These are phyloP conservation scores for Falciphora oryzae DNA, from an alignment of 2,329 filamentous ascomycete genomes.

Conservation along the genomic window DNA sequence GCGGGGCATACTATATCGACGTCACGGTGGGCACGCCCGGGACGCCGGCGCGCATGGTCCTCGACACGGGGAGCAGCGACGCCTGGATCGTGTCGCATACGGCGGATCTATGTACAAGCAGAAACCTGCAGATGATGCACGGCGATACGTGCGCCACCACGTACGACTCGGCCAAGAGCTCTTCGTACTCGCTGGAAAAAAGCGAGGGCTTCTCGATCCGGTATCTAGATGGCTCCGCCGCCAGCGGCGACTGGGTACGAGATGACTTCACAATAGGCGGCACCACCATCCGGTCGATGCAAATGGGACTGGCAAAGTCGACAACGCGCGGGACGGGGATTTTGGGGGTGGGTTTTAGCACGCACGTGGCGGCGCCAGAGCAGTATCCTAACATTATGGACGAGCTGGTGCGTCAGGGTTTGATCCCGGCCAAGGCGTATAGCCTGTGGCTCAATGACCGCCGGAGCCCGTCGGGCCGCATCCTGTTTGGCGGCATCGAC, in stretches of 20 bases:
- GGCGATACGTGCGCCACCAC: constrained; percentile 31
- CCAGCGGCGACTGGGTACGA: constrained; percentile 50
- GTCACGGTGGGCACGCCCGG: constrained; percentile 54
- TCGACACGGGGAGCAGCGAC: constrained; percentile 60
- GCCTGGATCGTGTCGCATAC: constrained; percentile 46
- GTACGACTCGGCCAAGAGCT: constrained; percentile 41
- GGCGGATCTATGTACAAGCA: constrained; percentile 34
- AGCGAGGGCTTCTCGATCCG: constrained; percentile 48
- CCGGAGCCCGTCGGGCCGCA: constrained; percentile 52
- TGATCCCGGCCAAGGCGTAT: constrained; percentile 60
- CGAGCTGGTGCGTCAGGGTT: constrained; percentile 54
- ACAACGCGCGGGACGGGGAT: constrained; percentile 48
- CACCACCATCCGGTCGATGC: constrained; percentile 41
- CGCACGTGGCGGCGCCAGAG: constrained; percentile 38
- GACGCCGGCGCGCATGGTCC: constrained; percentile 47
- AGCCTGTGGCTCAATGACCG: constrained; percentile 58
- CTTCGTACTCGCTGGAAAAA: constrained; percentile 39
- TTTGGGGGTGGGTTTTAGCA: constrained; percentile 52
- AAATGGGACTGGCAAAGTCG: constrained; percentile 48
- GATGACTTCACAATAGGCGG: constrained; percentile 49
- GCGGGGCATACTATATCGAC: constrained; percentile 51
- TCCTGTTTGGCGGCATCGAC: constrained; percentile 67
- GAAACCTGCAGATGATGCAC: constrained; percentile 26
- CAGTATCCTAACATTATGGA: constrained; percentile 56
- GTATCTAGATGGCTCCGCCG: constrained; percentile 53